Evolutionary conservation across 768 basidiomycete genomes (phyloP).

Genomic region (Suillus cothurnatus): DNA sequence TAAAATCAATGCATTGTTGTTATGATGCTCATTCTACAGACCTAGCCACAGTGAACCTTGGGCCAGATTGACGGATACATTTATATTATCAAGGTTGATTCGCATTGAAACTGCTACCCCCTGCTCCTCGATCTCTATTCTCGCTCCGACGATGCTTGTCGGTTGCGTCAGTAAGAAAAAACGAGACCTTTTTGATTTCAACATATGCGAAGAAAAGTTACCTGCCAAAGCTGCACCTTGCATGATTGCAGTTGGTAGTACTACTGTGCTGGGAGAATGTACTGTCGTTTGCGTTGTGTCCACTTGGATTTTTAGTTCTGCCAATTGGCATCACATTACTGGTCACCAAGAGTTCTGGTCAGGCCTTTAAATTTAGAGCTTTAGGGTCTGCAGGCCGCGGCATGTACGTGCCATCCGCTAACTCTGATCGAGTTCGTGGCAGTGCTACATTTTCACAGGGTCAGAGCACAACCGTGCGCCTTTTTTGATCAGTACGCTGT

Average conservation of each 20-base stretch:
- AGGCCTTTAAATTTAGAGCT: not conserved
- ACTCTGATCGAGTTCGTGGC: not conserved
- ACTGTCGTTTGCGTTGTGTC: not conserved
- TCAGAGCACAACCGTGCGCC: not conserved
- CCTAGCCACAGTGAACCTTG: not conserved
- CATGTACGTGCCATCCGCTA: not conserved
- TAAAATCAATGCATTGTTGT: slow-evolving; percentile 43
- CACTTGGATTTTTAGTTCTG: not conserved
- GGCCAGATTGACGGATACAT: not conserved
- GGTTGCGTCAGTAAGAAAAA: not conserved
- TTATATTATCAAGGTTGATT: not conserved
- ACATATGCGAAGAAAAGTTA: not conserved
- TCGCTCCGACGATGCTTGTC: no score
- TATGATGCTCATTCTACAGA: slow-evolving; percentile 1
- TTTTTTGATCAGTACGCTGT: not conserved
- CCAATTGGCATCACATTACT: not conserved
- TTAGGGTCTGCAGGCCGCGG: not conserved
- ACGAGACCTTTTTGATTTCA: not conserved
- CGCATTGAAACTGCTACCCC: not conserved
- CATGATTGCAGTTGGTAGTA: not conserved
- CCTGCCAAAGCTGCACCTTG: not conserved
- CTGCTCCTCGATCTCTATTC: not conserved
- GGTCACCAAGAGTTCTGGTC: not conserved
- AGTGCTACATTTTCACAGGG: not conserved
- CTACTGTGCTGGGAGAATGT: not conserved